Evolutionary conservation across 2,329 filamentous ascomycete species (phyloP).

Genomic region (Diaporthe sp.): DNA sequence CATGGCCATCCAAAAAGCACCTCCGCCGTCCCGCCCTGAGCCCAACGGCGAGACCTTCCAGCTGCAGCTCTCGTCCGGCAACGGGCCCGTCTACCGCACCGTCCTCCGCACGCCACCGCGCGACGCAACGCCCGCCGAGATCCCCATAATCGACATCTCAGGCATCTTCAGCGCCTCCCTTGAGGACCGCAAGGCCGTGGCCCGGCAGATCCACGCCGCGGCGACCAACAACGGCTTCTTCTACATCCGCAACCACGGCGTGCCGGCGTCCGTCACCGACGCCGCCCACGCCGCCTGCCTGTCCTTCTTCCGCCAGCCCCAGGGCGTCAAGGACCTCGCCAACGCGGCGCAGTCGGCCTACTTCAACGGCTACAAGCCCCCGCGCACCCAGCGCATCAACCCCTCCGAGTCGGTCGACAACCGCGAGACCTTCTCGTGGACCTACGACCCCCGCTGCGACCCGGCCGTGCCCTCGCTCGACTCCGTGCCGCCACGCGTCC

Average conservation of each 20-base stretch:
- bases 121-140: conserved; percentile 57
- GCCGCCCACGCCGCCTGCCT: conserved; percentile 52
- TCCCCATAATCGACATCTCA: conserved; percentile 68
- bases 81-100: conserved; percentile 54
- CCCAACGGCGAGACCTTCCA: conserved; percentile 44
- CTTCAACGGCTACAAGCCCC: conserved; percentile 63
- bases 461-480: conserved; percentile 57
- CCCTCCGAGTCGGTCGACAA: conserved; percentile 64
- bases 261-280: conserved; percentile 51
- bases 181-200: conserved; percentile 41
- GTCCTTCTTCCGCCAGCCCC: conserved; percentile 64
- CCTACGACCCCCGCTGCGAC: conserved; percentile 68
- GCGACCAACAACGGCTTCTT: conserved; percentile 68
- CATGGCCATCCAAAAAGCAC: conserved; percentile 8
- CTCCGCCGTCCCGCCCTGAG: neutral
- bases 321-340: conserved; percentile 58
- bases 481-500: conserved; percentile 59
- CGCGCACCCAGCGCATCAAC: conserved; percentile 62
- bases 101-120: conserved; percentile 54
- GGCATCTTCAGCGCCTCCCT: conserved; percentile 51
- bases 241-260: conserved; percentile 67
- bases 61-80: conserved; percentile 54
- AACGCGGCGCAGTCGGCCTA: conserved; percentile 55
- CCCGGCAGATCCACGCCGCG: conserved; percentile 51
- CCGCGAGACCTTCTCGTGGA: conserved; percentile 65